A percentile compares a stretch with the other conserved stretches of the same genome.
These are phyloP conservation scores for Trichophyton rubrum DNA, from an alignment of 2,329 filamentous ascomycete genomes.

Conservation along the genomic window DNA sequence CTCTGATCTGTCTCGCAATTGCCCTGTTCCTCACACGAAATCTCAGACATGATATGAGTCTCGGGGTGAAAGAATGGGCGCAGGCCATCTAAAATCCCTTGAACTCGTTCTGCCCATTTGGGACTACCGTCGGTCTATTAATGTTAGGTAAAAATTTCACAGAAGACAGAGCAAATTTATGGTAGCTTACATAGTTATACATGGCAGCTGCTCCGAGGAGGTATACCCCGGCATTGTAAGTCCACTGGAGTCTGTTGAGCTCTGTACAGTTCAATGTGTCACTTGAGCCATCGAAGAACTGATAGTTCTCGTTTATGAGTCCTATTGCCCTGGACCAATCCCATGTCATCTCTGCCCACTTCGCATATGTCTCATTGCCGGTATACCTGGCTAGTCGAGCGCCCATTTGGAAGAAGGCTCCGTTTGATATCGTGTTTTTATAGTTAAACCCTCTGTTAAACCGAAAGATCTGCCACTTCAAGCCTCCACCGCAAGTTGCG, in stretches of 20 bases:
- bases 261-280: conserved; percentile 47
- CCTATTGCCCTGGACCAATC: conserved; percentile 30
- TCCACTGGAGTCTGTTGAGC: conserved; percentile 51
- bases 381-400: conserved; percentile 30
- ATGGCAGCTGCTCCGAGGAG: conserved; percentile 51
- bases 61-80: conserved; percentile 41
- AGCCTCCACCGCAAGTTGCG: conserved; percentile 53
- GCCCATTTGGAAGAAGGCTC: conserved; percentile 40
- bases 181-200: conserved; percentile 47
- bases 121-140: conserved; percentile 29
- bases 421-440: conserved; percentile 43
- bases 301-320: conserved; percentile 33
- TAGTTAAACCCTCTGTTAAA: conserved; percentile 41
- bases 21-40: conserved; percentile 48
- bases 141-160: conserved; percentile 12
- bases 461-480: conserved; percentile 67
- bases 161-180: neutral
- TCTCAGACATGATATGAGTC: conserved; percentile 48
- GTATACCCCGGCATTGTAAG: conserved; percentile 52
- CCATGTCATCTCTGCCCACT: conserved; percentile 27
- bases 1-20: conserved; percentile 60
- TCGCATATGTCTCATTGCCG: conserved; percentile 27
- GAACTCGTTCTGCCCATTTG: conserved; percentile 45
- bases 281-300: conserved; percentile 41
- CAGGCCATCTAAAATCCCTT: conserved; percentile 43